Evolutionary conservation across 306 rosid genomes (phyloP), one percentile per base, ranked within the genome.

Genomic region (Canavalia ensiformis): DNA sequence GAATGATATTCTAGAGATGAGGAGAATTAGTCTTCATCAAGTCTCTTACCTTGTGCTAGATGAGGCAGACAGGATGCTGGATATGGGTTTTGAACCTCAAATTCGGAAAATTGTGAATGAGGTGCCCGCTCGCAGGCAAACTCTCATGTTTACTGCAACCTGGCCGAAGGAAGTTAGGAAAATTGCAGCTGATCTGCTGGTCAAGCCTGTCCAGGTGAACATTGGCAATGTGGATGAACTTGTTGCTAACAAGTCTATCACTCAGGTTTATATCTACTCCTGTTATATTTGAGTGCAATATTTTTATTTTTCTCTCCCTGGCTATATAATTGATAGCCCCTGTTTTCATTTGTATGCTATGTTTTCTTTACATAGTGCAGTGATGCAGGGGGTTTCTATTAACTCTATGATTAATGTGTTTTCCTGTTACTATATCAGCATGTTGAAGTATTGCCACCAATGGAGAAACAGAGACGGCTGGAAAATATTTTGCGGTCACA

Each of bases 21-120:
- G 88, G 81, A 91, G 97, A 86, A 90, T 92, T 70, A 90, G 93
- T 81, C 97, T 96, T 63, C 90, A 94, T 76, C 99, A 93, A 87
- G 85, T 96, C 57, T 94, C 99, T 67, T 96, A 90, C 80, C 96
- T 93, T 66, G 99, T 96, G 72, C 90, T 96, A 41, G 99, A 96
- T 78, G 99, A 96, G 87, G 99, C 99, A 66, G 99, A 96, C 79
- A 91, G 99, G 49, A 96, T 96, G 99, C 90, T 96, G 69, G 99
- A 96, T 89, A 96, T 96, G 99, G 99, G 99, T 59, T 96, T 96
- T 84, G 99, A 96, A 83, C 99, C 99, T 82, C 99, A 96, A 86
- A 96, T 96, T 78, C 88, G 98, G 87, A 94, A 96, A 91, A 86
- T 96, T 80, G 99, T 96, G 78, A 96, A 90, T 44, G 98, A 91